Percentiles rank a stretch among this genome's conserved stretches.
These are phyloP conservation scores for Pezicula neosporulosa DNA, from an alignment of 2,329 filamentous ascomycete species.

Conservation along the genomic window DNA sequence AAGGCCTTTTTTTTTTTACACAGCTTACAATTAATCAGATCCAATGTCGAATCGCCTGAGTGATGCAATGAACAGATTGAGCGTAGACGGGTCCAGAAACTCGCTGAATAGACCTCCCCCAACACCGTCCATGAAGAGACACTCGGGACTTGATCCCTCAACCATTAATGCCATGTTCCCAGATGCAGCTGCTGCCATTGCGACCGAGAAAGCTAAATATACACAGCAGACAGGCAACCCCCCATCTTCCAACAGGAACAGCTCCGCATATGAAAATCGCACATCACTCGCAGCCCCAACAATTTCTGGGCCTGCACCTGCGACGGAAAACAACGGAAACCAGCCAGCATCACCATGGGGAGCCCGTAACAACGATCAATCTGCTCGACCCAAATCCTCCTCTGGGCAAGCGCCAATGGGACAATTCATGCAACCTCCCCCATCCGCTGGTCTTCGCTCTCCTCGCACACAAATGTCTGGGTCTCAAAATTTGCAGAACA, in stretches of 20 bases:
- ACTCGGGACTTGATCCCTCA: conserved; percentile 87
- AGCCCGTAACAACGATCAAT: conserved; percentile 43
- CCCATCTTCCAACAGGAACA: conserved; percentile 90
- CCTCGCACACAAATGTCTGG: conserved; percentile 67
- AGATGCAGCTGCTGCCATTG: conserved; percentile 96
- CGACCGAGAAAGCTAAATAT: conserved; percentile 96
- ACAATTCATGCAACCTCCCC: conserved; percentile 83
- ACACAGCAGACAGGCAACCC: conserved; percentile 91
- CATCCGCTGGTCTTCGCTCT: conserved; percentile 73
- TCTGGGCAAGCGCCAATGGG: conserved; percentile 84
- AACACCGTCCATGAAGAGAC: conserved; percentile 78
- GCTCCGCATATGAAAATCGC: conserved; percentile 73
- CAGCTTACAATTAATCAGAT: conserved; percentile 49
- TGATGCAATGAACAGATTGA: conserved; percentile 95
- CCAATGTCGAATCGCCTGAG: conserved; percentile 94
- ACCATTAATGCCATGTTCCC: conserved; percentile 99
- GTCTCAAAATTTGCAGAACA: conserved; percentile 74
- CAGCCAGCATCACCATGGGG: conserved; percentile 82
- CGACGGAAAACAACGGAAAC: conserved; percentile 55
- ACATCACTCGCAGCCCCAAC: conserved; percentile 68
- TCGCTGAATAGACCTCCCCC: conserved; percentile 79
- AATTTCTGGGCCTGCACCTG: conserved; percentile 68
- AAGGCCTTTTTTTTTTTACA: neutral
- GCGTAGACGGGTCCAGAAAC: conserved; percentile 80
- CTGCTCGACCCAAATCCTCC: conserved; percentile 71